Percentiles rank a stretch among this genome's conserved stretches.
Conservation (phyloP, 2,329 filamentous ascomycete species). For the Emmonsiellopsis sp. region DNA sequence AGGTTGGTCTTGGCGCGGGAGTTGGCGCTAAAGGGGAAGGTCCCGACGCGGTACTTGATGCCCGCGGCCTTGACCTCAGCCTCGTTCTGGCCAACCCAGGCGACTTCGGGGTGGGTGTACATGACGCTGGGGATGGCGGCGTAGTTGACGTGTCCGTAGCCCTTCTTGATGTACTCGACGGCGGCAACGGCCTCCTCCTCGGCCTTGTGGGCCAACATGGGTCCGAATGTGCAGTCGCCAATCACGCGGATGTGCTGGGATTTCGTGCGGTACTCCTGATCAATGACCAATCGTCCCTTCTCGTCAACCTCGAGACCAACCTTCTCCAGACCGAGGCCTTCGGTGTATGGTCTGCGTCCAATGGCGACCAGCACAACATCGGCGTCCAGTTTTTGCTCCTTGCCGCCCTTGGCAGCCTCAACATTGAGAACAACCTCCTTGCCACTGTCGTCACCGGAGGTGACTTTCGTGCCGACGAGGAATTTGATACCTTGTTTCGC, state of each 20-base stretch:
- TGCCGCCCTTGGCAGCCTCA: conserved; percentile 92
- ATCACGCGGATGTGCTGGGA: conserved; percentile 93
- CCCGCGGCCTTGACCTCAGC: conserved; percentile 85
- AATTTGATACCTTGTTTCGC: conserved; percentile 97
- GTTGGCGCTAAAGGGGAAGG: conserved; percentile 97
- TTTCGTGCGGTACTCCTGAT: conserved; percentile 98
- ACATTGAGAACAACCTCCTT: conserved; percentile 72
- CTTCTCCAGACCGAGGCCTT: conserved; percentile 85
- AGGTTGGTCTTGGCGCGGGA: conserved; percentile 98
- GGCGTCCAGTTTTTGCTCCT: conserved; percentile 81
- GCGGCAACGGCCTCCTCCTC: conserved; percentile 95
- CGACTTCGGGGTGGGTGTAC: conserved; percentile 98
- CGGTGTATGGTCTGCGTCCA: conserved; percentile 88
- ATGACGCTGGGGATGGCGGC: conserved; percentile 95
- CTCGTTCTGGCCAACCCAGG: conserved; percentile 97
- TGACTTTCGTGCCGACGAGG: conserved; percentile 94
- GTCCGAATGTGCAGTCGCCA: conserved; percentile 92
- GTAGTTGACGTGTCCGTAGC: conserved; percentile 98
- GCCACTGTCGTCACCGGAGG: conserved; percentile 69
- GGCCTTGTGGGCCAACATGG: conserved; percentile 98
- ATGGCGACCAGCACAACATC: conserved; percentile 96
- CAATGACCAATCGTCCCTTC: conserved; percentile 88
- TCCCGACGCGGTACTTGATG: conserved; percentile 85
- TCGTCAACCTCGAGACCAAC: conserved; percentile 78
- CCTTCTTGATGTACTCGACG: conserved; percentile 96